These are phyloP conservation scores for Saccharomycopsis capsularis DNA, from an alignment of 805 yeast genomes.

Conservation along the genomic window DNA sequence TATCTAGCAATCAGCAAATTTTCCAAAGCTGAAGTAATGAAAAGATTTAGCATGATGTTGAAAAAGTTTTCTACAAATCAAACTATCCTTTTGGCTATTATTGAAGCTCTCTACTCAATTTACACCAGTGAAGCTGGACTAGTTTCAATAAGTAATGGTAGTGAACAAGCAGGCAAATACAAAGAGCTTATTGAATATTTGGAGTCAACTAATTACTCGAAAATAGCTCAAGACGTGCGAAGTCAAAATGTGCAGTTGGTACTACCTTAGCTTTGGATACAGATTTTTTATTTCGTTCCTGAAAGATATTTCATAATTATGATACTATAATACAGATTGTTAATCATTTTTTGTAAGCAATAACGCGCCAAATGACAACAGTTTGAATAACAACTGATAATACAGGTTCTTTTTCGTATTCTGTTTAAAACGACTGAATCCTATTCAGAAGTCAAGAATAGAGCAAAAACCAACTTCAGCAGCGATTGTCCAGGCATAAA, in stretches of 20 bases:
- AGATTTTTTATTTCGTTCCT: too few relatives aligned
- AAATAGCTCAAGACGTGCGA: neutral
- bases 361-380: too few relatives aligned
- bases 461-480: too few relatives aligned
- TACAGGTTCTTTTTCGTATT: too few relatives aligned
- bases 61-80: slow-evolving; percentile 1
- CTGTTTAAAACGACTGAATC: too few relatives aligned
- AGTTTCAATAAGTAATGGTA: neutral
- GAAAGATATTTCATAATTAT: too few relatives aligned
- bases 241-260: neutral
- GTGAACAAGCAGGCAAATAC: neutral
- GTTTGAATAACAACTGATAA: too few relatives aligned
- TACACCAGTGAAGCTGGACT: neutral
- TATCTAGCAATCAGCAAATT: slow-evolving; percentile 10
- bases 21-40: neutral
- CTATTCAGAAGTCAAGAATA: too few relatives aligned
- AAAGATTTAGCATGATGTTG: slow-evolving; percentile 1
- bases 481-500: too few relatives aligned
- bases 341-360: too few relatives aligned
- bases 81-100: neutral
- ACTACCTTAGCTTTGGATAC: too few relatives aligned
- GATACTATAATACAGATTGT: too few relatives aligned
- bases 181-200: neutral
- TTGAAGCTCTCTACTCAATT: slow-evolving; percentile 1
- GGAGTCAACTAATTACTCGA: neutral